Conservation (phyloP, 1,284 basidiomycete species). For the Ceratobasidium sp. region DNA sequence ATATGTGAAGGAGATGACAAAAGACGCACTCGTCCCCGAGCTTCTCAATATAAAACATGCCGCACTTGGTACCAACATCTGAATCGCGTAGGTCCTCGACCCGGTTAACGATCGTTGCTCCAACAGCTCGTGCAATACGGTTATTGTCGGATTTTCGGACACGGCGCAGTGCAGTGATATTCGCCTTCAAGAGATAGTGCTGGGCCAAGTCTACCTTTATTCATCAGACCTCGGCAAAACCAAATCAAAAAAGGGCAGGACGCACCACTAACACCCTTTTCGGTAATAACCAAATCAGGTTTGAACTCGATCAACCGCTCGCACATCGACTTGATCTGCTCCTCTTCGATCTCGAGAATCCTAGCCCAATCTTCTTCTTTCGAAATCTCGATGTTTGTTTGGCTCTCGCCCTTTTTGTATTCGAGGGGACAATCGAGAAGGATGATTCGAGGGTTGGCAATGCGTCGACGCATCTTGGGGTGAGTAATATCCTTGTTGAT, state of each 20-base stretch:
- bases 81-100: conserved; percentile 92
- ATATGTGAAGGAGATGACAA: neutral
- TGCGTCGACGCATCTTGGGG: conserved; percentile 93
- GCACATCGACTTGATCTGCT: conserved; percentile 93
- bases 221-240: conserved; percentile 17
- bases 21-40: conserved; percentile 89
- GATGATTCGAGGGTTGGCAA: conserved; percentile 88
- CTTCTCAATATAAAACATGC: conserved; percentile 95
- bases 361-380: conserved; percentile 94
- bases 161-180: conserved; percentile 91
- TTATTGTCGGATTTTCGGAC: conserved; percentile 99
- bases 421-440: conserved; percentile 96
- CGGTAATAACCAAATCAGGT: conserved; percentile 94
- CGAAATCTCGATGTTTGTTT: conserved; percentile 98
- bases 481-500: conserved; percentile 99
- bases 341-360: conserved; percentile 95
- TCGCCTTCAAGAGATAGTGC: conserved; percentile 87
- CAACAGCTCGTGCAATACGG: conserved; percentile 93
- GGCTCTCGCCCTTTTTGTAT: conserved; percentile 99
- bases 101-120: conserved; percentile 96
- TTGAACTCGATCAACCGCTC: conserved; percentile 91
- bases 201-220: conserved; percentile 82
- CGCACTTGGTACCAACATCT: conserved; percentile 92
- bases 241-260: neutral
- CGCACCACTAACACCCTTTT: conserved; percentile 94